Evolutionary conservation across 768 basidiomycete species (phyloP).

Genomic region (Sarcodon sp.): DNA sequence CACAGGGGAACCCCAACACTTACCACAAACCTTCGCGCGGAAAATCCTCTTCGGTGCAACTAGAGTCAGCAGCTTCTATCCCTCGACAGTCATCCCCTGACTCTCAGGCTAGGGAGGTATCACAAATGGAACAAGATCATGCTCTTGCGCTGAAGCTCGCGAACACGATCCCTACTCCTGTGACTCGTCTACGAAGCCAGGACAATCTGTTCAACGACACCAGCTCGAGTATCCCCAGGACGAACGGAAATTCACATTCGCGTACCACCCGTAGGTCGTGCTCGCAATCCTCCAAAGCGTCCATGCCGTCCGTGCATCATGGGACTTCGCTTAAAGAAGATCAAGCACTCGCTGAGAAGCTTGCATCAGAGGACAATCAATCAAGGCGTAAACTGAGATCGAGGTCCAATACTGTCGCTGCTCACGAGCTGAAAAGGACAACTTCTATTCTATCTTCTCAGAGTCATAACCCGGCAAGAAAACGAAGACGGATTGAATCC

Average conservation of each 20-base stretch:
- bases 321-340: slow-evolving; percentile 6
- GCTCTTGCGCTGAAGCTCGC: slow-evolving; percentile 6
- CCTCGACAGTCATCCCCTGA: neutral
- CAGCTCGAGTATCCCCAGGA: neutral
- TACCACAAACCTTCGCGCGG: neutral
- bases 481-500: slow-evolving; percentile 5
- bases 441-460: slow-evolving; percentile 5
- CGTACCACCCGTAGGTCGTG: neutral
- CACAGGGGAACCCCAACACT: neutral
- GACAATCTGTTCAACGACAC: neutral
- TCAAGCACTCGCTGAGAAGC: slow-evolving; percentile 15
- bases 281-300: slow-evolving; percentile 2
- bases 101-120: neutral
- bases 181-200: neutral
- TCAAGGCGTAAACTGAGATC: slow-evolving; percentile 16
- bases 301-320: slow-evolving; percentile 1
- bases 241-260: slow-evolving; percentile 5
- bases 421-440: slow-evolving; percentile 6
- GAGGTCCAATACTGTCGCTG: slow-evolving; percentile 12
- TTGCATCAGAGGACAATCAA: slow-evolving; percentile 15
- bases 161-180: neutral
- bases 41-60: neutral
- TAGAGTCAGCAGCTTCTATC: slow-evolving; percentile 1
- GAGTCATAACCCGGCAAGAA: slow-evolving; percentile 4
- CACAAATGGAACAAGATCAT: slow-evolving; percentile 7